phyloP scores from a whole-genome alignment of 176 grass and related monocot species.

The Phyllostachys edulis region DNA sequence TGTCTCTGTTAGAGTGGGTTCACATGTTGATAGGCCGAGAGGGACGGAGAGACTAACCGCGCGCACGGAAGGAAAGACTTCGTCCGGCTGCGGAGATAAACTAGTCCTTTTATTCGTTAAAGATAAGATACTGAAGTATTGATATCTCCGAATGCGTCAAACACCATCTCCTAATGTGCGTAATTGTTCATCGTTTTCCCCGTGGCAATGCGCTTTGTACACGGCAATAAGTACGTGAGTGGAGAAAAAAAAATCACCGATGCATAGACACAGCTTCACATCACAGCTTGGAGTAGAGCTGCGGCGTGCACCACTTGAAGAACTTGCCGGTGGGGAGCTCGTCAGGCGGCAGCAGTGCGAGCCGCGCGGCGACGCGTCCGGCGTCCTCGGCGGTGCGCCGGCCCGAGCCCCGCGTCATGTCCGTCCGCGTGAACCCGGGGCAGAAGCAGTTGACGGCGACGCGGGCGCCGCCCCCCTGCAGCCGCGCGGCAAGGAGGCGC shows the following conservation, averaged over 20 bases:
- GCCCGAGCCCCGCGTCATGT: conserved; percentile 71
- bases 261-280: not conserved
- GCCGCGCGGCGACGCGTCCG: conserved; percentile 38
- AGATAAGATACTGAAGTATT: not conserved
- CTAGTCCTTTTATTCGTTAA: too few relatives aligned
- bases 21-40: too few relatives aligned
- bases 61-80: too few relatives aligned
- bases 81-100: too few relatives aligned
- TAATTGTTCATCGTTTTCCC: not conserved
- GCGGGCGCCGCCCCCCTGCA: conserved; percentile 31
- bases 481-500: conserved; percentile 45
- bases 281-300: conserved; percentile 63
- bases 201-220: not conserved
- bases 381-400: conserved; percentile 61
- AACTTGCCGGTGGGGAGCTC: conserved; percentile 61
- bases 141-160: not conserved
- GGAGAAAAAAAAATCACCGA: not conserved
- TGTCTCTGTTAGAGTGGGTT: too few relatives aligned
- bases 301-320: conserved; percentile 58
- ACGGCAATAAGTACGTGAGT: not conserved
- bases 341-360: conserved; percentile 34
- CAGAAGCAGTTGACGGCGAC: conserved; percentile 88
- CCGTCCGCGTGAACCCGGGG: conserved; percentile 87
- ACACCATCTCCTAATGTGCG: not conserved
- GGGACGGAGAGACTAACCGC: too few relatives aligned